These are phyloP conservation scores for Ganoderma lucidum DNA, from an alignment of 1,284 basidiomycete genomes.

Conservation along the genomic window DNA sequence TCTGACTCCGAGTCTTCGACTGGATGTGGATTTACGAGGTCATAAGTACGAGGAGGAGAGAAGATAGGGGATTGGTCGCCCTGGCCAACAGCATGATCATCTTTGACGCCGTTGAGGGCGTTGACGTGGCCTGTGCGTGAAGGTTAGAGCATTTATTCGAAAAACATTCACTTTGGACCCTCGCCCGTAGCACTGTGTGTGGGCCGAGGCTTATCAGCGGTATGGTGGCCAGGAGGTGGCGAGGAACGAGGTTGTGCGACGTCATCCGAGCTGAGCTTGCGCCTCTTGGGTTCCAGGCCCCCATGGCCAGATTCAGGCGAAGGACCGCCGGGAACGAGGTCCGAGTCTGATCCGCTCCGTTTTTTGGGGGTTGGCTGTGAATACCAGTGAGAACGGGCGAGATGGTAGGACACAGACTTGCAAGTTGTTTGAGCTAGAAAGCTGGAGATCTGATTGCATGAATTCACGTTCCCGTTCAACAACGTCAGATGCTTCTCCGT, in stretches of 20 bases:
- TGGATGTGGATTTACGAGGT: background rate
- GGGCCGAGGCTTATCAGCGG: background rate
- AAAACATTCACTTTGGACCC: background rate
- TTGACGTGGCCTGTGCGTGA: background rate
- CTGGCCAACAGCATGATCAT: background rate
- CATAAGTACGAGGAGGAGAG: background rate
- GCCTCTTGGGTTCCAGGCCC: background rate
- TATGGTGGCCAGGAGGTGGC: background rate
- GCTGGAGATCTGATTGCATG: too few species aligned
- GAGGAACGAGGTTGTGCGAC: background rate
- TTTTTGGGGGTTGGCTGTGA: background rate
- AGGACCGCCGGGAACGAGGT: background rate
- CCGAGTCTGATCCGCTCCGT: background rate
- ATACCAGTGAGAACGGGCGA: background rate
- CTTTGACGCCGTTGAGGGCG: background rate
- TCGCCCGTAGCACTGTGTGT: background rate
- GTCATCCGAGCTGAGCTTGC: background rate
- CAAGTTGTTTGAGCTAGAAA: too few species aligned
- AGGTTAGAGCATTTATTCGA: background rate
- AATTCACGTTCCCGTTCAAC: too few species aligned
- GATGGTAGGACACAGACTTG: too few species aligned
- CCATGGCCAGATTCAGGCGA: background rate
- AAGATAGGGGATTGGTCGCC: background rate
- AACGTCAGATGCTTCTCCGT: too few species aligned
- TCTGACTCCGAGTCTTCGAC: background rate